Evolutionary conservation across 257 asterid species (phyloP), one percentile per base, ranked within the genome.

Genomic region (Solanum pinnatisectum): DNA sequence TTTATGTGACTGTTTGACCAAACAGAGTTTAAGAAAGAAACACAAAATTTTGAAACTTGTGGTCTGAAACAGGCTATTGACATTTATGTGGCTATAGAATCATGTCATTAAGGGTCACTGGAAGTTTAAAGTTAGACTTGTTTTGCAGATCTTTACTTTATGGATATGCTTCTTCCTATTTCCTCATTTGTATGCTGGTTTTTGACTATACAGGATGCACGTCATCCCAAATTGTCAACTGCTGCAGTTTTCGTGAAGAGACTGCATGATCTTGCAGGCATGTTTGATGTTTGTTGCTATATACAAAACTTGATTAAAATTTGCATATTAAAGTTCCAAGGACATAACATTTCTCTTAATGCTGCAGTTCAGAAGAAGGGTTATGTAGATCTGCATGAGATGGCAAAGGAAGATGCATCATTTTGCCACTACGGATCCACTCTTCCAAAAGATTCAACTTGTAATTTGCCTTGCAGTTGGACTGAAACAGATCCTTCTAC

Each of bases 211-310:
- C 96, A 97, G 99, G 98, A 96, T 89, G 87, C 93, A 46, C 95
- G 94, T 87, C 96, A 93, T 84, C 98, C 98, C 91, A 97, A 89
- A 91, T 77, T 97, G 82, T 97, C 99, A 63, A 90, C 93, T 90
- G 99, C 99, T 93, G 98, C 99, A 86, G 96, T 92, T 67, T 96
- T 97, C 89, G 98, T 96, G 89, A 97, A 93, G 89, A 96, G 89
- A 77, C 87, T 95, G 92, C 99, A 96, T 82, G 99, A 95, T 92
- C 98, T 97, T 90, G 98, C 99, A 46, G 98, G 98, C 95, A 89
- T 88, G 91, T 86, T 84, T 90, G 27, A 59, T 63, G 30, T 32
- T 82, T 82, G 86, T 10, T 67, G 87, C 82, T 74, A 23, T 8
- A 13, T 73, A 23, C 73, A 77, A 44, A 85, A 72, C 89, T 81